Evolutionary conservation across 2,329 filamentous ascomycete genomes (phyloP).

Genomic region (Chalara sp.): DNA sequence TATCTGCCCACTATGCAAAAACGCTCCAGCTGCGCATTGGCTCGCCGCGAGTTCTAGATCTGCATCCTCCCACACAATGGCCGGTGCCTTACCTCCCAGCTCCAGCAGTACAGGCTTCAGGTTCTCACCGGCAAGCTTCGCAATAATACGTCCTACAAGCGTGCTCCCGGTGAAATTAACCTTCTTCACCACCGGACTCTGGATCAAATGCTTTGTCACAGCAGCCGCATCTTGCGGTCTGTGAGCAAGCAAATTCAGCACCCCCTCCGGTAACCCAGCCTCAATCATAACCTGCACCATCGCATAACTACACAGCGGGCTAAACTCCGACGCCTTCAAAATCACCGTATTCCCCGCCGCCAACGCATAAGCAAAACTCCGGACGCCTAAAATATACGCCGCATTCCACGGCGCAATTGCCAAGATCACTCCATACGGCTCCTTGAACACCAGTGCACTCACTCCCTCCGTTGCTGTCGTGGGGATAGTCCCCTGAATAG

Average conservation of each 20-base stretch:
- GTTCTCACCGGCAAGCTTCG: constrained; percentile 59
- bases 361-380: constrained; percentile 55
- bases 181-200: constrained; percentile 63
- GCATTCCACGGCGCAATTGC: constrained; percentile 76
- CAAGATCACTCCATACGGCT: constrained; percentile 74
- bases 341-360: constrained; percentile 74
- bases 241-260: constrained; percentile 64
- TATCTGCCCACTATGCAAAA: constrained; percentile 70
- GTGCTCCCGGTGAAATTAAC: constrained; percentile 84
- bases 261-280: constrained; percentile 70
- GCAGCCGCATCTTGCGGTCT: constrained; percentile 59
- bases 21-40: constrained; percentile 62
- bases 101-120: constrained; percentile 78
- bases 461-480: constrained; percentile 37
- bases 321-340: constrained; percentile 64
- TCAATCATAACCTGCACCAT: constrained; percentile 60
- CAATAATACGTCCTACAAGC: constrained; percentile 65
- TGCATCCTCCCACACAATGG: constrained; percentile 75
- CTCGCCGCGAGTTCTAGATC: constrained; percentile 65
- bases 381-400: constrained; percentile 45
- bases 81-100: constrained; percentile 74
- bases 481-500: constrained; percentile 30
- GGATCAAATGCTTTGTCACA: constrained; percentile 62
- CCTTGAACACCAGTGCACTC: constrained; percentile 60
- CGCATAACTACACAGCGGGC: constrained; percentile 56